Base-by-base conservation (phyloP, 108 stramenopile species). In the Chaetoceros tenuissimus region DNA sequence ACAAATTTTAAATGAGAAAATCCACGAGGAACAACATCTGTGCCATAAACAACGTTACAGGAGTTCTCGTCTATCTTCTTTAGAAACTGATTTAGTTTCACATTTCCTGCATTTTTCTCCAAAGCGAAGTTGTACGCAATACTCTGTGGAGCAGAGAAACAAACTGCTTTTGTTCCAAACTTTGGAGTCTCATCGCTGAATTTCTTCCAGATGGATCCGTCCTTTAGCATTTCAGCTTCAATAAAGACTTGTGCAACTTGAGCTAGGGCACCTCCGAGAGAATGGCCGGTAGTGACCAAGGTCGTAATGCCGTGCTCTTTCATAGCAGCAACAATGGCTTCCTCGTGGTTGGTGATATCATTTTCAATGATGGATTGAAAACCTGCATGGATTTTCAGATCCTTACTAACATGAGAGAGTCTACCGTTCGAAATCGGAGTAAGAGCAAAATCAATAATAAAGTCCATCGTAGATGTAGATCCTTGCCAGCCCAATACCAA, bases 31-130 rank as follows among this genome's bases (percentile, higher is more conserved):
- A 47, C 46, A 47, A 3, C 2, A 47, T 47, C 46, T 21, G 19
- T 47, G 1, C 21, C 46, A 47, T 21, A 47, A 47, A 47, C 22
- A 22, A 47, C 19, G 2, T 2, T 22, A 47, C 46, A 47, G 3
- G 46, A 47, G 46, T 47, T 47, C 21, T 47, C 46, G 22, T 19
- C 46, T 47, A 47, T 22, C 3, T 47, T 22, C 22, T 47, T 47
- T 19, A 47, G 1, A 47, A 47, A 47, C 2, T 1, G 2, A 2
- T 47, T 3, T 47, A 22, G 22, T 47, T 47, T 2, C 19, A 22
- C 46, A 47, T 47, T 22, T 22, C 2, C 3, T 21, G 19, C 3
- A 19, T 47, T 22, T 3, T 47, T 22, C n/a, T n/a, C n/a, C n/a
- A n/a, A n/a, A n/a, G n/a, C n/a, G n/a, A n/a, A n/a, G 46, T 21